Evolutionary conservation across 1,284 basidiomycete genomes (phyloP), one percentile per base, ranked within the genome.

Genomic region (Cryptococcus sp.): DNA sequence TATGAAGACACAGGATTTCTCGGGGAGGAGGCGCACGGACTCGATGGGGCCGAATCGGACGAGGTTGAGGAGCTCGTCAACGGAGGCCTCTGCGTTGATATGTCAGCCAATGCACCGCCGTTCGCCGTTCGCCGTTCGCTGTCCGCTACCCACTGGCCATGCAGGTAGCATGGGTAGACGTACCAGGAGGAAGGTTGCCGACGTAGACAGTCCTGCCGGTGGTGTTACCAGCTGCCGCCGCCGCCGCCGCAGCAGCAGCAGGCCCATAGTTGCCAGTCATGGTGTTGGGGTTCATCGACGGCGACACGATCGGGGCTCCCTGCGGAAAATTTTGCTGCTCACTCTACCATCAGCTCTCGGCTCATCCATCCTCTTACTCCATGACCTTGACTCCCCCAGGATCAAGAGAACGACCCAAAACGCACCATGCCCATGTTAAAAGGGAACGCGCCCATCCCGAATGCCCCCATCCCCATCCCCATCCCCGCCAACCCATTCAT

Each of bases 11-110:
- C 95, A 98, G 13, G 88, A 91, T 78, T 97, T 98, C 77, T 98
- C 95, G 42, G 93, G 91, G n/a, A 98, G 83, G 39, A 98, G 87
- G 51, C 91, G 89, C 70, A 98, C 89, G 51, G 86, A 89, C 76
- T 98, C 95, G 64, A 98, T 87, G 0, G 95, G 95, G 6, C 95
- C 96, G 74, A 97, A 98, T 69, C 96, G 92, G 63, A 98, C 95
- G 61, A 97, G 87, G 76, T 93, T 97, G 70, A 98, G 87, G 24
- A 98, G 85, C 77, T 98, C 95, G 73, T 98, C 94, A 56, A 97
- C 93, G 6, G 92, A 94, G 0, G 95, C 94, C 21, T 91, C 91
- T n/a, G 89, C 82, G 18, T n/a, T 48, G 23, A 8, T 13, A 35
- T n/a, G 42, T 58, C 44, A 56, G 55, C 49, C n/a, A n/a, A n/a